Conservation (phyloP, 805 yeast genomes). For the Candida arabinofermentans region DNA sequence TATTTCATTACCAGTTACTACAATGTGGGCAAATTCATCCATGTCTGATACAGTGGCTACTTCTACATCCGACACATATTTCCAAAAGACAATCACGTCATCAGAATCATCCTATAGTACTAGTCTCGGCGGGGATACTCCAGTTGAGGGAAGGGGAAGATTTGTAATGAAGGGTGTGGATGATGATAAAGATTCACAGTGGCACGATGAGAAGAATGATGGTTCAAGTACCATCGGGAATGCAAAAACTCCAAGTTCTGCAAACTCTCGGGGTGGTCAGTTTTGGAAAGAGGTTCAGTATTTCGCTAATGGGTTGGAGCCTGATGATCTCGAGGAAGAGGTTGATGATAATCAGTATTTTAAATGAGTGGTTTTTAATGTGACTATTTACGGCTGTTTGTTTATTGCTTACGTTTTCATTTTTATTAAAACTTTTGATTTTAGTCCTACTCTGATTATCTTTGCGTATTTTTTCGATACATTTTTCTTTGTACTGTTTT, state of each 20-base stretch:
- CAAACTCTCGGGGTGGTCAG: slow-evolving; percentile 14
- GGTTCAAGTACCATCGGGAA: slow-evolving; percentile 4
- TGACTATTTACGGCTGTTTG: no score
- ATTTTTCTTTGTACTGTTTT: no score
- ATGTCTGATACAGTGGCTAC: slow-evolving; percentile 45
- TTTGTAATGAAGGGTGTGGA: slow-evolving; percentile 10
- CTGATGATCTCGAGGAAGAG: slow-evolving; percentile 16
- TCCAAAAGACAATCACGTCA: slow-evolving; percentile 14
- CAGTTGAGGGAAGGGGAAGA: slow-evolving; percentile 10
- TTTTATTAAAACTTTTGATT: no score
- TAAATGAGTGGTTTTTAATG: neutral
- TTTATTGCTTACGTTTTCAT: no score
- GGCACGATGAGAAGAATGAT: neutral
- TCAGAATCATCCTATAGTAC: slow-evolving; percentile 14
- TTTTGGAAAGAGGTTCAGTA: slow-evolving; percentile 31
- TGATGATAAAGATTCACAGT: neutral
- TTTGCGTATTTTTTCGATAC: no score
- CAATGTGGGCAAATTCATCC: slow-evolving; percentile 83
- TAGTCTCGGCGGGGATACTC: slow-evolving; percentile 6
- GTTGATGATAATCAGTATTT: slow-evolving; percentile 7
- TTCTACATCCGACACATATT: slow-evolving; percentile 29
- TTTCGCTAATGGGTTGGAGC: slow-evolving; percentile 27
- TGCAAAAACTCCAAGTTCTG: slow-evolving; percentile 15
- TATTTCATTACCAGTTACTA: slow-evolving; percentile 72
- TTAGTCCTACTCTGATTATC: no score